phyloP scores from a whole-genome alignment of 2,329 filamentous ascomycete species.

The Colletotrichum euphorbiae region DNA sequence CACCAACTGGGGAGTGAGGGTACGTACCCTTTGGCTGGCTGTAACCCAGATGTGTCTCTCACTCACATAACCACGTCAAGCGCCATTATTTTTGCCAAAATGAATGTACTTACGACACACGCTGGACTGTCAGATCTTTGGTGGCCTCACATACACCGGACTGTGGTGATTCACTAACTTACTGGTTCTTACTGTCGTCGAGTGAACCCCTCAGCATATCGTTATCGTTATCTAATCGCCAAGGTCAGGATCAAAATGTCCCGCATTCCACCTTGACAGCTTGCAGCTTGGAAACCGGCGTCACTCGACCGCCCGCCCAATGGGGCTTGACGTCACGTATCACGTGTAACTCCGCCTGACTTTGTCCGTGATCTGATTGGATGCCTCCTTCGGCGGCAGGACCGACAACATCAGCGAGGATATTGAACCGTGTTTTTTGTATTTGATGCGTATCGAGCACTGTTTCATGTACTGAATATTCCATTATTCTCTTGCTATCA shows the following conservation, averaged over 20 bases:
- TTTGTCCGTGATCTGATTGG: constrained; percentile 11
- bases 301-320: not conserved
- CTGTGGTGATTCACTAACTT: not conserved
- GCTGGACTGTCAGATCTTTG: not conserved
- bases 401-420: not conserved
- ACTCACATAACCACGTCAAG: constrained; percentile 8
- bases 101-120: not conserved
- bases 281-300: not conserved
- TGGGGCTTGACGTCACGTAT: constrained; percentile 37
- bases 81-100: constrained; percentile 1
- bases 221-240: constrained; percentile 27
- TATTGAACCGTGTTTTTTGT: not conserved
- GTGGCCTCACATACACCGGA: not conserved
- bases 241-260: not conserved
- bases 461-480: not conserved
- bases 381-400: not conserved
- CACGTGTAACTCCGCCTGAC: constrained; percentile 32
- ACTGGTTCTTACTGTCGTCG: not conserved
- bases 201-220: constrained; percentile 5
- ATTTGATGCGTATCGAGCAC: not conserved
- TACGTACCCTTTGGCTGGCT: constrained; percentile 15
- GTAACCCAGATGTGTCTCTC: not conserved
- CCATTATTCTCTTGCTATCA: constrained; percentile 21
- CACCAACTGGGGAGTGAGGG: not conserved
- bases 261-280: constrained; percentile 8